Evolutionary conservation across 2,329 filamentous ascomycete species (phyloP).

Genomic region (Alternaria burnsii): DNA sequence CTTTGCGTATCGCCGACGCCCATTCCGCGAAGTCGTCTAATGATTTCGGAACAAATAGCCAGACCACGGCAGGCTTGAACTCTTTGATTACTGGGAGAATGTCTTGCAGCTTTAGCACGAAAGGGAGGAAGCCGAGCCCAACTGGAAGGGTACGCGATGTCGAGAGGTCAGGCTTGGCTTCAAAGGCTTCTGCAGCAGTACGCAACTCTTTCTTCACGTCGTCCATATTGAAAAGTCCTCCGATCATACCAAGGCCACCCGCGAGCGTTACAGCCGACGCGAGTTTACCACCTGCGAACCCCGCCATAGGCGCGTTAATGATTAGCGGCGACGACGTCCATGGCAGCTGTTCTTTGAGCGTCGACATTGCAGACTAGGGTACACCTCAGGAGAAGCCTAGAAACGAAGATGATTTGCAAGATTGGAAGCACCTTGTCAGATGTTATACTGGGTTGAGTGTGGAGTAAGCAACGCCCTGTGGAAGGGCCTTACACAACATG

Average conservation of each 20-base stretch:
- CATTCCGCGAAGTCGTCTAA: constrained; percentile 49
- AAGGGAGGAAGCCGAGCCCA: constrained; percentile 69
- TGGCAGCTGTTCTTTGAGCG: constrained; percentile 48
- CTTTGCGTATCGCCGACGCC: constrained; percentile 44
- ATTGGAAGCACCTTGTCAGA: background rate
- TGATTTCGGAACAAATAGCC: constrained; percentile 70
- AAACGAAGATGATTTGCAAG: background rate
- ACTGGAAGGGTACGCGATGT: constrained; percentile 54
- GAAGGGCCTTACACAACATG: background rate
- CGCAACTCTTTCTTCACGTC: constrained; percentile 43
- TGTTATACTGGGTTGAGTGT: background rate
- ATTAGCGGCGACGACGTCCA: constrained; percentile 68
- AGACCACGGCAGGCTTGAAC: constrained; percentile 67
- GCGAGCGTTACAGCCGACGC: constrained; percentile 68
- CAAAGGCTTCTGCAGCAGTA: constrained; percentile 28
- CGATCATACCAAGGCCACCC: constrained; percentile 57
- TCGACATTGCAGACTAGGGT: constrained; percentile 16
- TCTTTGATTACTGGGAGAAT: constrained; percentile 61
- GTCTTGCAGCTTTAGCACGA: constrained; percentile 54
- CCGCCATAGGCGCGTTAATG: constrained; percentile 72
- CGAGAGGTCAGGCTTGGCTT: constrained; percentile 20
- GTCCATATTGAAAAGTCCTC: constrained; percentile 47
- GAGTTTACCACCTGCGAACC: constrained; percentile 64
- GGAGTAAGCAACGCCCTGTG: background rate
- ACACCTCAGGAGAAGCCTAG: background rate